Conservation (phyloP, 345 rosid genomes). For the Ceriops decandra region DNA sequence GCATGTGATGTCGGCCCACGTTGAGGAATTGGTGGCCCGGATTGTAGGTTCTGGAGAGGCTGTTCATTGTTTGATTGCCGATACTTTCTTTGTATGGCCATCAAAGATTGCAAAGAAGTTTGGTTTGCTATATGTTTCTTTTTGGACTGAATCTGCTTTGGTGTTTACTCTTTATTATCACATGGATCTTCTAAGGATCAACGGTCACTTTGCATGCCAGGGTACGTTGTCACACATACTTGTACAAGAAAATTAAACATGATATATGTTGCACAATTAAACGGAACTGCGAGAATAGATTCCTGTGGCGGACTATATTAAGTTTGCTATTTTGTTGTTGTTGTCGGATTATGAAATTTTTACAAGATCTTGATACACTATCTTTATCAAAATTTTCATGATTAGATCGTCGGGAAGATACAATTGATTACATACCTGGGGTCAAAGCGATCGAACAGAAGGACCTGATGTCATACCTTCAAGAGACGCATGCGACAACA, state of each 20-base stretch:
- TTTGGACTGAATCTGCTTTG: constrained; percentile 84
- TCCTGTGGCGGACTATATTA: too few relatives aligned
- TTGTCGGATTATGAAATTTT: neutral
- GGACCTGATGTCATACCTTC: constrained; percentile 74
- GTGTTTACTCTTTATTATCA: constrained; percentile 65
- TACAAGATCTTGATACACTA: neutral
- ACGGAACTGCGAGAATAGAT: too few relatives aligned
- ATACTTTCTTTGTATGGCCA: constrained; percentile 74
- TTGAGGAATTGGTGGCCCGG: constrained; percentile 47
- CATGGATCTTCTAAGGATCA: constrained; percentile 54
- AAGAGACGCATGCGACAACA: constrained; percentile 46
- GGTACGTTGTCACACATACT: constrained; percentile 30
- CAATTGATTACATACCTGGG: constrained; percentile 75
- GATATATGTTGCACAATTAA: too few relatives aligned
- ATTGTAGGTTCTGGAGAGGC: constrained; percentile 32
- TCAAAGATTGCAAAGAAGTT: constrained; percentile 57
- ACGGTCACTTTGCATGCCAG: constrained; percentile 62
- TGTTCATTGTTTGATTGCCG: constrained; percentile 59
- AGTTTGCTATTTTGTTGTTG: neutral
- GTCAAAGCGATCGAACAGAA: constrained; percentile 51
- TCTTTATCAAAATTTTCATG: neutral
- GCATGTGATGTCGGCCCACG: constrained; percentile 58
- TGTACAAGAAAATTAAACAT: neutral
- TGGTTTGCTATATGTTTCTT: constrained; percentile 58
- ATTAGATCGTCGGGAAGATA: constrained; percentile 46